These are phyloP conservation scores for Juglanconis sp. DNA, from an alignment of 2,329 filamentous ascomycete genomes.

Conservation along the genomic window DNA sequence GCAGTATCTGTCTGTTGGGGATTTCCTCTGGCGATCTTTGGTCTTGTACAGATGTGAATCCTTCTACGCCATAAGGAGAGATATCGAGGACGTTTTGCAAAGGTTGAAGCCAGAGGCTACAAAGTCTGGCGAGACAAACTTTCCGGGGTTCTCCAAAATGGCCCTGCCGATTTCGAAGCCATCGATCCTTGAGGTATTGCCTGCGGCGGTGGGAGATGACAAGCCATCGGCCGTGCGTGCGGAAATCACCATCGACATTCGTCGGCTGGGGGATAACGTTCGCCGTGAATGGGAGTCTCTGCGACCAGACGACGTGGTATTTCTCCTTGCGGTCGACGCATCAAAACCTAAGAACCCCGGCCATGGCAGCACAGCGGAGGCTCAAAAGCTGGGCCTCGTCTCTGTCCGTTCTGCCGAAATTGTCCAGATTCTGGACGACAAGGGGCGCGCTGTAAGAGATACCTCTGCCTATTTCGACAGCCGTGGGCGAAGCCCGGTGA, in stretches of 20 bases:
- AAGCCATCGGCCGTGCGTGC: slow-evolving; percentile 82
- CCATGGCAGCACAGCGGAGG: slow-evolving; percentile 50
- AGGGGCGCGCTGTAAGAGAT: slow-evolving; percentile 70
- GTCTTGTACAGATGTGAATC: slow-evolving; percentile 85
- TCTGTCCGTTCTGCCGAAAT: slow-evolving; percentile 80
- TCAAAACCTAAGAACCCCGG: slow-evolving; percentile 46
- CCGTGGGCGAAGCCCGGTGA: slow-evolving; percentile 55
- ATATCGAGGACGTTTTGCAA: slow-evolving; percentile 79
- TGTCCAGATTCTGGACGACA: slow-evolving; percentile 81
- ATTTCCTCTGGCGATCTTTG: slow-evolving; percentile 95
- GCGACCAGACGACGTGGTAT: slow-evolving; percentile 83
- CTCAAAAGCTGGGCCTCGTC: slow-evolving; percentile 64
- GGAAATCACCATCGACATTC: slow-evolving; percentile 81
- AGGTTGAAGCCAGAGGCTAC: slow-evolving; percentile 69
- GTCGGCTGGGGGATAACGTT: slow-evolving; percentile 70
- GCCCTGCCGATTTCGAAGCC: slow-evolving; percentile 82
- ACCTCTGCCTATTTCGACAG: slow-evolving; percentile 59
- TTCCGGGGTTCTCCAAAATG: slow-evolving; percentile 88
- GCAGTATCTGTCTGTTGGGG: slow-evolving; percentile 90
- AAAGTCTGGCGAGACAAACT: slow-evolving; percentile 64
- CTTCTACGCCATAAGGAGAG: slow-evolving; percentile 89
- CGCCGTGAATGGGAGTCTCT: slow-evolving; percentile 88
- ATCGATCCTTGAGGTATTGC: slow-evolving; percentile 81
- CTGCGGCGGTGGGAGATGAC: slow-evolving; percentile 76
- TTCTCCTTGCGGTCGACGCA: slow-evolving; percentile 74